A percentile compares a stretch with the other conserved stretches of the same genome.
phyloP scores from a whole-genome alignment of 768 basidiomycete genomes.

The Naganishia vaughanmartiniae region DNA sequence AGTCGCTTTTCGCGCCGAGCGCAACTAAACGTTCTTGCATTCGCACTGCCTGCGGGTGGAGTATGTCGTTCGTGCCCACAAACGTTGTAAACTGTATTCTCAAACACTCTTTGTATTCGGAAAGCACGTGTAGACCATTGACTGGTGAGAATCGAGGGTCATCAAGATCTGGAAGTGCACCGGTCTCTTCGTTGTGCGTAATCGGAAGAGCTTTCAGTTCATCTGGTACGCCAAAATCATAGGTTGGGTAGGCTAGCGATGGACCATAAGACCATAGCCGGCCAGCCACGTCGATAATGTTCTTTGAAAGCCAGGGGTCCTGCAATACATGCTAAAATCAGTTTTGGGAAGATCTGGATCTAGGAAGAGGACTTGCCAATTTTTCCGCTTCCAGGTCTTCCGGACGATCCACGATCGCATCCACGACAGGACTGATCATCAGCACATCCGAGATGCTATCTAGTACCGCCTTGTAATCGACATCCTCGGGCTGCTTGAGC shows the following conservation, averaged over 20 bases:
- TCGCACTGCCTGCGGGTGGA: slow-evolving; percentile 10
- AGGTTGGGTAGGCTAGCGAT: slow-evolving; percentile 3
- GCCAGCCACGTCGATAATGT: background rate
- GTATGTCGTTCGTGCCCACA: slow-evolving; percentile 33
- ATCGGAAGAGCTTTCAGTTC: slow-evolving; percentile 3
- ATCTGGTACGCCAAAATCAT: slow-evolving; percentile 19
- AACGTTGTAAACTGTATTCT: slow-evolving; percentile 20
- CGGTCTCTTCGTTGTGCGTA: background rate
- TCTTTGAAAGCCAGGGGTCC: slow-evolving; percentile 33
- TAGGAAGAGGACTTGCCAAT: background rate
- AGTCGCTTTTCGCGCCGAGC: slow-evolving; percentile 25
- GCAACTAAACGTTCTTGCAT: slow-evolving; percentile 24
- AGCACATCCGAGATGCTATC: slow-evolving; percentile 10
- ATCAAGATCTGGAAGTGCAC: background rate
- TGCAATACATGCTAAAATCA: background rate
- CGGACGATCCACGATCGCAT: slow-evolving; percentile 18
- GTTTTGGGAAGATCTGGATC: background rate
- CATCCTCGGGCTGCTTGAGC: slow-evolving; percentile 2
- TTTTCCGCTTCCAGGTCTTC: slow-evolving; percentile 16
- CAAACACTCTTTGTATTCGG: slow-evolving; percentile 13
- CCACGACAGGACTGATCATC: slow-evolving; percentile 34
- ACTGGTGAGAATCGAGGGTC: slow-evolving; percentile 26
- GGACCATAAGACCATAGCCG: slow-evolving; percentile 32
- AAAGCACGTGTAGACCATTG: slow-evolving; percentile 27
- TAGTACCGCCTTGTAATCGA: slow-evolving; percentile 21